Evolutionary conservation across 2,329 filamentous ascomycete genomes (phyloP), one percentile per base, ranked within the genome.

Genomic region (Epichloe sylvatica): DNA sequence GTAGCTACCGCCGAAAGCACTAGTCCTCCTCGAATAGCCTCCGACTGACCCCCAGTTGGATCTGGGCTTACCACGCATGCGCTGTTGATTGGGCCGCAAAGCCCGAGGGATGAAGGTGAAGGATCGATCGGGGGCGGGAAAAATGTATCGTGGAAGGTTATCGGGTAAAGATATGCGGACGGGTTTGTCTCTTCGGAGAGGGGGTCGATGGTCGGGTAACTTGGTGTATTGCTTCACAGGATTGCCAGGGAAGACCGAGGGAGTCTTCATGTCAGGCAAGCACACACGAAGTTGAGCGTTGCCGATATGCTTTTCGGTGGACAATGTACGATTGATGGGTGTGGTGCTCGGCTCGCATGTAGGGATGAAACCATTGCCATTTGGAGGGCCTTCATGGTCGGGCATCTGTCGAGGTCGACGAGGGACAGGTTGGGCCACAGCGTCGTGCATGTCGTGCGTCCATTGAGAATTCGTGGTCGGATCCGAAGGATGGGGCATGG

Each of bases 21-120:
- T 94, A n/a, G 86, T 91, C 54, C 86, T 80, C 60, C 87, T 84
- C 7, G 84, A 88, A 57, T 76, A 81, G 11, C 78, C 77, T 5
- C 78, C 78, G 49, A 84, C 70, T 59, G 72, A 87, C 56, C 73
- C 67, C 67, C 85, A 77, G 15, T 80, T 80, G 51, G 86, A 84
- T 51, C 83, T 77, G 37, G 86, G 81, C 61, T 86, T 84, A 52
- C 84, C 85, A 45, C 65, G 62, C 51, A 62, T 60, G 49, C 94
- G 86, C 70, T 94, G 87, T 64, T 94, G 89, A 63, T 95, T 96
- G 13, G 92, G 92, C 57, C 92, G 81, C 70, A 96, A 77, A 11
- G 91, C 91, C 56, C 92, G 79, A 12, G 92, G 92, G 53, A 98
- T 98, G 68, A 98, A 98, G 59, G 96, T 94, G 66, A 98, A 98